Conservation (phyloP, 164 flowering plant genomes). For the Stephania yunnanensis region DNA sequence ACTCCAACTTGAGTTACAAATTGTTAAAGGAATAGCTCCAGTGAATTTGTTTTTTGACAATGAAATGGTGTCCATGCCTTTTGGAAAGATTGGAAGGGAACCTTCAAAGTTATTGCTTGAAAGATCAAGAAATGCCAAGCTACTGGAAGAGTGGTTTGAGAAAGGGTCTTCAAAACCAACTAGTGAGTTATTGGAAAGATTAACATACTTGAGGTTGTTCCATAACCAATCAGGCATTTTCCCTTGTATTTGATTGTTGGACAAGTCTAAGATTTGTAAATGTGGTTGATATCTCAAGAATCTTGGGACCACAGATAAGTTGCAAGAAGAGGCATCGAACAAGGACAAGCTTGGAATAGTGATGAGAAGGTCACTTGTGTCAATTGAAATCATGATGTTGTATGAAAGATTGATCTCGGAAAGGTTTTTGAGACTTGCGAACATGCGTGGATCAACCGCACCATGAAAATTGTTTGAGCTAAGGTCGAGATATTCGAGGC, state of each 20-base stretch:
- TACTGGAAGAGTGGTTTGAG: background rate
- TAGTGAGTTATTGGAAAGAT: conserved; percentile 12
- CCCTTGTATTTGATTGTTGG: background rate
- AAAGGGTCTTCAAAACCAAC: background rate
- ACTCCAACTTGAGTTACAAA: conserved; percentile 35
- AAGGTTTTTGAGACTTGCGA: background rate
- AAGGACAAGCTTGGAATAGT: background rate
- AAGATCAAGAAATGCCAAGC: too few species aligned
- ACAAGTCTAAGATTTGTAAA: background rate
- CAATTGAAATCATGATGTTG: background rate
- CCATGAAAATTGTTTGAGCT: background rate
- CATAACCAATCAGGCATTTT: background rate
- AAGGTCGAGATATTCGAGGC: background rate
- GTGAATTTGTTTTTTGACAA: conserved; percentile 21
- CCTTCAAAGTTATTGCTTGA: too few species aligned
- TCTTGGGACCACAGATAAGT: background rate
- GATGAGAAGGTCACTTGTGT: background rate
- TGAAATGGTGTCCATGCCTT: conserved; percentile 24
- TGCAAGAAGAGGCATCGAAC: background rate
- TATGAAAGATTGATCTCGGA: background rate
- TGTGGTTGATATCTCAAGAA: background rate
- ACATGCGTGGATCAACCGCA: background rate
- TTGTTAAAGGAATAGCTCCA: conserved; percentile 27
- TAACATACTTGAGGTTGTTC: background rate
- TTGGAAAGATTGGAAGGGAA: conserved; percentile 5